These are phyloP conservation scores for Phytophthora lateralis DNA, from an alignment of 352 stramenopile genomes.

Conservation along the genomic window DNA sequence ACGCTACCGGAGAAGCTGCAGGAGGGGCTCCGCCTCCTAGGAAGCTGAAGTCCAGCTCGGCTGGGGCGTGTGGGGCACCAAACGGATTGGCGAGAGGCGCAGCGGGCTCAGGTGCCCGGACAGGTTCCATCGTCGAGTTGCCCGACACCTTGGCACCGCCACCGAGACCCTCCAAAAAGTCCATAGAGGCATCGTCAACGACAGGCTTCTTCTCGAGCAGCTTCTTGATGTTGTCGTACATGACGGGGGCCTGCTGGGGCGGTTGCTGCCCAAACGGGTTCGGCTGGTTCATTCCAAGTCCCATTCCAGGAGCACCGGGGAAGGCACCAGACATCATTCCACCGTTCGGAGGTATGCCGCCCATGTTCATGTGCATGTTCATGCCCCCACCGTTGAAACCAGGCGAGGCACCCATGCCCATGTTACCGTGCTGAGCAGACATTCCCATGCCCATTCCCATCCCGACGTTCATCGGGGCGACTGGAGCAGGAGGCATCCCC, in stretches of 20 bases:
- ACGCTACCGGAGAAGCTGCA: constrained; percentile 8
- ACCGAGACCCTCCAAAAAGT: constrained; percentile 72
- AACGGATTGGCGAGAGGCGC: constrained; percentile 24
- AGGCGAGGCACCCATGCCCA: constrained; percentile 21
- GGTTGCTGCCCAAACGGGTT: constrained; percentile 40
- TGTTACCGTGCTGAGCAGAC: constrained; percentile 16
- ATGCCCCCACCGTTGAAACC: constrained; percentile 22
- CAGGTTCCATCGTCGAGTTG: constrained; percentile 11
- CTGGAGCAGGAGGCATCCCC: constrained; percentile 33
- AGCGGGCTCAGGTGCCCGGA: constrained; percentile 16
- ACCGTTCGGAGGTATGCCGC: constrained; percentile 25
- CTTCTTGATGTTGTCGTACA: constrained; percentile 89
- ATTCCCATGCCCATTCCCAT: constrained; percentile 39
- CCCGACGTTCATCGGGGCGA: constrained; percentile 32
- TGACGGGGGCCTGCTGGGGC: constrained; percentile 49
- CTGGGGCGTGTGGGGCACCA: constrained; percentile 13
- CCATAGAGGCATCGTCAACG: constrained; percentile 62
- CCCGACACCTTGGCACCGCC: constrained; percentile 24
- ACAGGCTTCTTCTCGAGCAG: constrained; percentile 76
- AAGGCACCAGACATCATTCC: constrained; percentile 30
- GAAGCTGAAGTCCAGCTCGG: constrained; percentile 30
- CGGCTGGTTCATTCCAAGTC: constrained; percentile 27
- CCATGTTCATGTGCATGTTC: constrained; percentile 33
- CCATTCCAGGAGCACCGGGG: constrained; percentile 30
- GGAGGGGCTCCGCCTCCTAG: constrained; percentile 19